These are phyloP conservation scores for Przewalskia tangutica DNA, from an alignment of 257 asterid species.

Conservation along the genomic window DNA sequence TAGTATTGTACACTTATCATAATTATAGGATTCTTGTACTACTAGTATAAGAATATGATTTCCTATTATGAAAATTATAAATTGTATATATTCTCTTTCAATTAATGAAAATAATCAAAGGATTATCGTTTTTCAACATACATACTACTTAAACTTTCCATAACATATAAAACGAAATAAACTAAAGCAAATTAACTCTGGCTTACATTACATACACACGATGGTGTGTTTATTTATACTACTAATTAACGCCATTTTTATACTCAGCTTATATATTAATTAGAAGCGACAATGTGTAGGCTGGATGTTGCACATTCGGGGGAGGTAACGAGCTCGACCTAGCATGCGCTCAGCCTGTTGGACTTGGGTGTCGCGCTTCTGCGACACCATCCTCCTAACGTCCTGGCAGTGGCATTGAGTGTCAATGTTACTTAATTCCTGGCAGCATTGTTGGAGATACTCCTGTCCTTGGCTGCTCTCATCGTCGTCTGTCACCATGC, in stretches of 20 bases:
- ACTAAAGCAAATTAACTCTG: background rate
- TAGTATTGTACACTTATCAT: too few species aligned
- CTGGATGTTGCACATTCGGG: background rate
- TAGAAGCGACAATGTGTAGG: too few species aligned
- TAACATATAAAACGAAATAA: background rate
- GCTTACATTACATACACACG: background rate
- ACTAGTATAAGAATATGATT: too few species aligned
- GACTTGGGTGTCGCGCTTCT: background rate
- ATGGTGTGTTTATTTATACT: too few species aligned
- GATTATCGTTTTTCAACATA: too few species aligned
- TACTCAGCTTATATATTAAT: too few species aligned
- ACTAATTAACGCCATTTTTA: too few species aligned
- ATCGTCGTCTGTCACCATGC: background rate
- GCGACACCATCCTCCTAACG: background rate
- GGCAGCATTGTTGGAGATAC: too few species aligned
- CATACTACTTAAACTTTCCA: background rate
- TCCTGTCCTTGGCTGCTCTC: background rate
- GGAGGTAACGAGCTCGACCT: background rate
- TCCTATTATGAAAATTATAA: too few species aligned
- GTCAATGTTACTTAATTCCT: background rate
- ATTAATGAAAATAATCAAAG: too few species aligned
- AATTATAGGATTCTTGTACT: too few species aligned
- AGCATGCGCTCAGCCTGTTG: background rate
- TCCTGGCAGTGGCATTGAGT: slow-evolving; percentile 6
- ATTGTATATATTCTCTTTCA: too few species aligned